Evolutionary conservation across 164 flowering plant species (phyloP).

Genomic region (Akebia trifoliata): DNA sequence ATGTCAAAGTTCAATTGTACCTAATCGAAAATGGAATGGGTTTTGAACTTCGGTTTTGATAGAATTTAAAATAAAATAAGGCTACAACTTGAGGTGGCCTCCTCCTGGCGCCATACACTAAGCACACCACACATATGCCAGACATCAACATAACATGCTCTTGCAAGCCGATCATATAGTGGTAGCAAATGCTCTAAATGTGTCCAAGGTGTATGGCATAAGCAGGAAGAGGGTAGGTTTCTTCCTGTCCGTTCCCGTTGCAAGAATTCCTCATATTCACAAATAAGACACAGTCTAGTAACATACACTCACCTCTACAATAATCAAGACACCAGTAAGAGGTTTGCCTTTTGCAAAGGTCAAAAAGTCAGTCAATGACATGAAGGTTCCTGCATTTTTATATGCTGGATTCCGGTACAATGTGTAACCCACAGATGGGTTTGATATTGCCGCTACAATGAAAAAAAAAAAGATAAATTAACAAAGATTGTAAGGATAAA

Average conservation of each 20-base stretch:
- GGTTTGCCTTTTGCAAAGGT: slow-evolving; percentile 22
- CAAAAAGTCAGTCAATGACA: slow-evolving; percentile 32
- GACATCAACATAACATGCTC: too few relatives aligned
- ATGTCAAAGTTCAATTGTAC: too few relatives aligned
- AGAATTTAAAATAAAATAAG: too few relatives aligned
- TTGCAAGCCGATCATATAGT: not conserved
- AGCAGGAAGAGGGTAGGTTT: not conserved
- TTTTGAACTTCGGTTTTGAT: not conserved
- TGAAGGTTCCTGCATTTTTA: slow-evolving; percentile 28
- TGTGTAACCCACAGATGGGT: slow-evolving; percentile 8
- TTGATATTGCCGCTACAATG: slow-evolving; percentile 30
- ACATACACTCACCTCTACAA: slow-evolving; percentile 28
- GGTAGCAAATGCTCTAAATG: not conserved
- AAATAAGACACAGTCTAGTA: not conserved
- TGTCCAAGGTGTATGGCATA: not conserved
- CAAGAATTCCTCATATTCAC: not conserved
- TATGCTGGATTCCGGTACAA: slow-evolving; percentile 32
- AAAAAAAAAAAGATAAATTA: slow-evolving; percentile 1
- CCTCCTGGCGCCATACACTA: too few relatives aligned
- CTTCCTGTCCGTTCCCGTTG: not conserved
- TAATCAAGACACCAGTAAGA: slow-evolving; percentile 35
- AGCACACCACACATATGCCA: too few relatives aligned
- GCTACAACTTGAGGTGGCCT: too few relatives aligned
- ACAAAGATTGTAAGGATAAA: too few relatives aligned
- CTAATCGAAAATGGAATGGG: not conserved